Evolutionary conservation across 148 eudicot species (phyloP), one percentile per base, ranked within the genome.

Genomic region (Tetragonia tetragonoides): DNA sequence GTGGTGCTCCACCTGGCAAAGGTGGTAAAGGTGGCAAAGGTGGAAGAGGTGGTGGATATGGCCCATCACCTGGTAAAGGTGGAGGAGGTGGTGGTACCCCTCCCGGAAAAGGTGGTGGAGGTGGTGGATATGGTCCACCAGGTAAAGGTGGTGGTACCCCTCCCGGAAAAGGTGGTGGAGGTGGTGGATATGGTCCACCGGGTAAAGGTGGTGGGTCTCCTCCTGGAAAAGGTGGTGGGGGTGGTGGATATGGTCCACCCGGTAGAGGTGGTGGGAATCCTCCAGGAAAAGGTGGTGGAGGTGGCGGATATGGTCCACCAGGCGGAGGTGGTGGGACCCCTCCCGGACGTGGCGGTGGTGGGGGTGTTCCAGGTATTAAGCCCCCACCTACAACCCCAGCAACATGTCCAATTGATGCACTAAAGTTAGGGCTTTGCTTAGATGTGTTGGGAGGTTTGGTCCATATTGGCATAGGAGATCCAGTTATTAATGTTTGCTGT

Each of bases 381-480:
- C 84, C 86, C 10, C 71, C 90, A 42, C 89, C 89, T 4, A 63
- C 49, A 0, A 60, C 76, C 8, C 87, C 87, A 1, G 68, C 79
- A 7, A 92, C 85, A 8, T 95, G 99, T 70, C 99, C 97, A 0
- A 93, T 95, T 8, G 83, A 95, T 68, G 95, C 93, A 24, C 81
- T 95, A 38, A 93, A 93, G 77, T 80, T 95, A 67, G 99, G 99
- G 88, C 77, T 90, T 10, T 95, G 99, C 75, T 69, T 93, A 59
- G 99, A 95, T 63, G 92, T 90, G 21, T 84, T 95, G 24, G 97
- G 99, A 71, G 97, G 99, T 7, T 79, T 93, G 81, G 89, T 95
- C 53, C 99, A 93, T 78, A 62, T 95, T 6, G 99, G 93, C 15
- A 59, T 95, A 59, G 99, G 99, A 40, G 79, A 93, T 72, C 97